Percentiles rank a stretch among this genome's conserved stretches.
Conservation (phyloP, 2,329 filamentous ascomycete genomes). For the Hypoxylon sp. region DNA sequence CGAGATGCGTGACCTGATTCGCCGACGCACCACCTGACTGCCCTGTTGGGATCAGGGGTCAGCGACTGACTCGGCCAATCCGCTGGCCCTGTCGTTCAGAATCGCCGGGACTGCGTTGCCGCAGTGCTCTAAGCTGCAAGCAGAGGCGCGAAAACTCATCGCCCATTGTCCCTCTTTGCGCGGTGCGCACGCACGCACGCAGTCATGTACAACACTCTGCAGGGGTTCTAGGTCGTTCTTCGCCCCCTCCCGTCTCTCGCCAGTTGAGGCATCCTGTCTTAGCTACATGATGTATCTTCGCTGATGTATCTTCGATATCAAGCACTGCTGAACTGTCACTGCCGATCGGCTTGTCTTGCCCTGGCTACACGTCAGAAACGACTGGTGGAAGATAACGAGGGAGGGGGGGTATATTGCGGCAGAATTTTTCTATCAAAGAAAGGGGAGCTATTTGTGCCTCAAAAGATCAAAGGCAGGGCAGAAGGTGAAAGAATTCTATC, state of each 20-base stretch:
- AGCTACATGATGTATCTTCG: not conserved
- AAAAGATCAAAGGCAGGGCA: conserved; percentile 21
- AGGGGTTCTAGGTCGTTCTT: not conserved
- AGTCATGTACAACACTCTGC: too few relatives aligned
- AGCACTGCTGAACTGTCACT: conserved; percentile 7
- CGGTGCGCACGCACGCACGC: too few relatives aligned
- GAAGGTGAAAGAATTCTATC: too few relatives aligned
- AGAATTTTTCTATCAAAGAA: conserved; percentile 4
- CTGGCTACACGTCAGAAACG: not conserved
- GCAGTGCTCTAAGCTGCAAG: conserved; percentile 18
- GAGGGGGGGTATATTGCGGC: not conserved
- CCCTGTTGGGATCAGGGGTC: conserved; percentile 28
- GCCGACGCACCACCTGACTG: conserved; percentile 18
- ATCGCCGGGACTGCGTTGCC: conserved; percentile 24
- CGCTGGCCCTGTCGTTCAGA: conserved; percentile 21
- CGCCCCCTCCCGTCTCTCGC: not conserved
- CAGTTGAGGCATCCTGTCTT: too few relatives aligned
- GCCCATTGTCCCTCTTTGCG: too few relatives aligned
- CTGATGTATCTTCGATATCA: not conserved
- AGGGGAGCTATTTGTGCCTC: conserved; percentile 6
- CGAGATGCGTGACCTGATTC: conserved; percentile 19
- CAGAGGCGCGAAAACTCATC: conserved; percentile 24
- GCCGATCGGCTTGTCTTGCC: conserved; percentile 22
- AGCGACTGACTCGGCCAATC: conserved; percentile 25
- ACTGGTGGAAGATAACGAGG: not conserved